phyloP scores from a whole-genome alignment of 441 rosid genomes.

The Sinapis alba region DNA sequence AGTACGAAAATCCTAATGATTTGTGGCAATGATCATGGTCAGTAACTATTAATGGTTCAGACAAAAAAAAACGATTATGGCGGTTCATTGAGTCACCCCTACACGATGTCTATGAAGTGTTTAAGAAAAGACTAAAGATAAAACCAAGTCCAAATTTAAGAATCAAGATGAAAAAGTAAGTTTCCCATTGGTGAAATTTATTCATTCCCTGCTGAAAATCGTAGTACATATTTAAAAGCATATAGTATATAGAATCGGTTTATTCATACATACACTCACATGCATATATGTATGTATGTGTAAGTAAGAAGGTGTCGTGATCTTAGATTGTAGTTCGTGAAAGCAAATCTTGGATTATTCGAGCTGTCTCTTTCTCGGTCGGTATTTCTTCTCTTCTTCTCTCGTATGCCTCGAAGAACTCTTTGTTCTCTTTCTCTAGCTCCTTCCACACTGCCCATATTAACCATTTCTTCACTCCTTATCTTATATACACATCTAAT shows the following conservation, averaged over 20 bases:
- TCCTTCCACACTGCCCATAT: constrained; percentile 78
- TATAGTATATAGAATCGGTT: neutral
- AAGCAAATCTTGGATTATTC: constrained; percentile 47
- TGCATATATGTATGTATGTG: constrained; percentile 20
- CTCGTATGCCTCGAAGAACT: constrained; percentile 76
- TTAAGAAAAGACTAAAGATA: too few species aligned
- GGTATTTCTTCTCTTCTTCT: constrained; percentile 36
- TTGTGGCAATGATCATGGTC: too few species aligned
- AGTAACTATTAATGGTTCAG: neutral
- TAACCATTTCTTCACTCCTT: neutral
- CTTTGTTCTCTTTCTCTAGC: constrained; percentile 85
- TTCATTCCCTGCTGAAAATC: constrained; percentile 11
- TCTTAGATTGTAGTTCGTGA: constrained; percentile 36
- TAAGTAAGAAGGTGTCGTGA: constrained; percentile 15
- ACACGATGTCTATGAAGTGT: neutral
- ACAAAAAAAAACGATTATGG: too few species aligned
- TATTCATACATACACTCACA: constrained; percentile 10
- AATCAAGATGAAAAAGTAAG: neutral
- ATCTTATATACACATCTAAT: neutral
- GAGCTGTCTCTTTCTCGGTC: constrained; percentile 44
- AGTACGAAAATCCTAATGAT: too few species aligned
- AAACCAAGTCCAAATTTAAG: neutral
- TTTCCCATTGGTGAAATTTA: neutral
- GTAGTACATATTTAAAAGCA: neutral
- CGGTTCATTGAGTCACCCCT: neutral